phyloP scores from a whole-genome alignment of 2,329 filamentous ascomycete genomes.

The Hawksworthiomyces lignivorus region DNA sequence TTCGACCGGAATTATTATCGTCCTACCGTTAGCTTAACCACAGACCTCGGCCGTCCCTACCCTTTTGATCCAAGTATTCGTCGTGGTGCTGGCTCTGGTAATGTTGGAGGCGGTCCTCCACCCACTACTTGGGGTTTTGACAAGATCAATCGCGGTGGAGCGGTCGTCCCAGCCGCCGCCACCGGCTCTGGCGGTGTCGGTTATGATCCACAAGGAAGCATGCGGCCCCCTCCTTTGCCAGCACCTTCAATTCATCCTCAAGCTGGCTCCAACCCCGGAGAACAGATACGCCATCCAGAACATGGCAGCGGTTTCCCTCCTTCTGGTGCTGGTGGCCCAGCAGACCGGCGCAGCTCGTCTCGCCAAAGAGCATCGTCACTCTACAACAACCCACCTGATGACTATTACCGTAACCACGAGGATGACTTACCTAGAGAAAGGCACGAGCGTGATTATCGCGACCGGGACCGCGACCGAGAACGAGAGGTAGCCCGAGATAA shows the following conservation, averaged over 20 bases:
- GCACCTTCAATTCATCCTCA: too few relatives aligned
- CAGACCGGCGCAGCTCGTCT: constrained; percentile 16
- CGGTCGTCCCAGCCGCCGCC: constrained; percentile 16
- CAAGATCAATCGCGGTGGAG: constrained; percentile 54
- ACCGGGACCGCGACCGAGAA: constrained; percentile 9
- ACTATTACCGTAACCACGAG: constrained; percentile 41
- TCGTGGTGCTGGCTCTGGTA: constrained; percentile 1
- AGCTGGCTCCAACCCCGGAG: constrained; percentile 25
- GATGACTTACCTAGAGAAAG: constrained; percentile 37
- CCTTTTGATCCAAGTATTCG: constrained; percentile 28
- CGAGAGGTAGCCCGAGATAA: constrained; percentile 3
- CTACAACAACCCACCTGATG: constrained; percentile 32
- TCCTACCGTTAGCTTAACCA: constrained; percentile 45
- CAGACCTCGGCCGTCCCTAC: constrained; percentile 37
- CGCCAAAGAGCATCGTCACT: constrained; percentile 24
- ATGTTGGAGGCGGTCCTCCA: constrained; percentile 41
- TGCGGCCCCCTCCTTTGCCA: too few relatives aligned
- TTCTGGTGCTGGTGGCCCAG: constrained; percentile 5
- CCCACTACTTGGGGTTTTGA: constrained; percentile 65
- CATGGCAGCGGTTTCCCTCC: neutral
- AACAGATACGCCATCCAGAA: neutral
- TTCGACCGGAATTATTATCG: constrained; percentile 47
- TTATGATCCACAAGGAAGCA: constrained; percentile 40
- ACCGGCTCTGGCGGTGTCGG: constrained; percentile 8
- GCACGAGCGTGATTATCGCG: constrained; percentile 18